These are phyloP conservation scores for Fusarium brachygibbosum DNA, from an alignment of 2,329 filamentous ascomycete genomes.

Conservation along the genomic window DNA sequence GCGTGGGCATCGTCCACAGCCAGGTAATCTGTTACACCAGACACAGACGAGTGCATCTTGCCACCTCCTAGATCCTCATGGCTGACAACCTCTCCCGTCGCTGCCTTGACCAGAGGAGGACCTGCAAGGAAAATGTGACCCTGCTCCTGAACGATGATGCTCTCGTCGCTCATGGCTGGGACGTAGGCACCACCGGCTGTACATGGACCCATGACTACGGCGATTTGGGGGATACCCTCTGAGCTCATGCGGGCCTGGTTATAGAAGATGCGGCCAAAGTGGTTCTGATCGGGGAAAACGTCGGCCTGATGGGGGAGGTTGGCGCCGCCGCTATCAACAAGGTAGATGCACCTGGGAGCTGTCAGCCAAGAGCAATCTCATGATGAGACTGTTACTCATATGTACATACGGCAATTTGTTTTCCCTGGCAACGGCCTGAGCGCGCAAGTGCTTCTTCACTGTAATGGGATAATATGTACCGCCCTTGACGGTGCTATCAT, in stretches of 20 bases:
- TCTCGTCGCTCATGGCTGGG: conserved; percentile 97
- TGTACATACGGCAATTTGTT: conserved; percentile 76
- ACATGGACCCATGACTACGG: conserved; percentile 97
- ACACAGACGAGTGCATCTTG: conserved; percentile 88
- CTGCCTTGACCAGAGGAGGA: conserved; percentile 93
- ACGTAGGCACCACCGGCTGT: conserved; percentile 97
- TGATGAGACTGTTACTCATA: background rate
- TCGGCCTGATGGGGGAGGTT: conserved; percentile 96
- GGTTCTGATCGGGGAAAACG: conserved; percentile 93
- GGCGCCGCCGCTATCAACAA: conserved; percentile 95
- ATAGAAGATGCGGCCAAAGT: conserved; percentile 98
- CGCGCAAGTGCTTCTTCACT: conserved; percentile 95
- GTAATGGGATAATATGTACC: conserved; percentile 98
- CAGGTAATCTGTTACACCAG: conserved; percentile 94
- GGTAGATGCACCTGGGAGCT: conserved; percentile 80
- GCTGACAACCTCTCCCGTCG: conserved; percentile 91
- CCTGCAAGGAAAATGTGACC: conserved; percentile 98
- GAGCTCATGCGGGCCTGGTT: conserved; percentile 96
- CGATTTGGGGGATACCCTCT: conserved; percentile 89
- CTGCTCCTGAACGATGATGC: conserved; percentile 94
- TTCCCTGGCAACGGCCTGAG: conserved; percentile 90
- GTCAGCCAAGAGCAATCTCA: conserved; percentile 8
- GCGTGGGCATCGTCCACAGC: conserved; percentile 96
- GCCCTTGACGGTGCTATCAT: conserved; percentile 97
- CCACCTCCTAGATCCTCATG: conserved; percentile 94